Percentiles rank a stretch among this genome's conserved stretches.
Conservation (phyloP, 139 green algal genomes). For the Desmodesmus armatus region DNA sequence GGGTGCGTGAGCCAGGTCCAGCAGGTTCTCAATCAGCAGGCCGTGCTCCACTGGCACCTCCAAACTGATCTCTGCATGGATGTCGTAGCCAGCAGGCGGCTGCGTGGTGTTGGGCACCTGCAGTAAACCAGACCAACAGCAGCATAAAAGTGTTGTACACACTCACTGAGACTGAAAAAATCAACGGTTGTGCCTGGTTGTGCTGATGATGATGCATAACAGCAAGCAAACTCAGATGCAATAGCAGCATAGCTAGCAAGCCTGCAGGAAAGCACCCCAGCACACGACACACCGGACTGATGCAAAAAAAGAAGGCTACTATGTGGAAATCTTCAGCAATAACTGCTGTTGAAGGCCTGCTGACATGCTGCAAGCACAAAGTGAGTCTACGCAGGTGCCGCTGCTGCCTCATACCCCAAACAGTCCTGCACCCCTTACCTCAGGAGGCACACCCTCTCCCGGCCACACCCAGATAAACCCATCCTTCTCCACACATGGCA, state of each 20-base stretch:
- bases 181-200: no score
- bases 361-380: background rate
- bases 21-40: slow-evolving; percentile 98
- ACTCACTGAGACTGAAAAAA: no score
- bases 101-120: slow-evolving; percentile 68
- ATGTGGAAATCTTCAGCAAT: background rate
- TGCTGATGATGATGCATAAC: no score
- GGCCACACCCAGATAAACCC: slow-evolving; percentile 97
- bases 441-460: slow-evolving; percentile 59
- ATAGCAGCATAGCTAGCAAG: background rate
- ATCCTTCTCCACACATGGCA: slow-evolving; percentile 89
- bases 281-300: background rate
- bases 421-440: slow-evolving; percentile 30
- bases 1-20: slow-evolving; percentile 98
- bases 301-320: background rate
- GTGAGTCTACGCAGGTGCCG: background rate
- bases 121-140: background rate
- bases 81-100: slow-evolving; percentile 77
- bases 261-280: background rate
- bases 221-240: no score
- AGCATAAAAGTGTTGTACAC: no score
- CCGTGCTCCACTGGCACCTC: slow-evolving; percentile 98
- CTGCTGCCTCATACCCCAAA: background rate
- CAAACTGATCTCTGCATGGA: slow-evolving; percentile 92
- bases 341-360: background rate